A percentile compares a stretch with the other conserved stretches of the same genome.
These are phyloP conservation scores for Taphrina betulina DNA, from an alignment of 1,139 yeast genomes.

Conservation along the genomic window DNA sequence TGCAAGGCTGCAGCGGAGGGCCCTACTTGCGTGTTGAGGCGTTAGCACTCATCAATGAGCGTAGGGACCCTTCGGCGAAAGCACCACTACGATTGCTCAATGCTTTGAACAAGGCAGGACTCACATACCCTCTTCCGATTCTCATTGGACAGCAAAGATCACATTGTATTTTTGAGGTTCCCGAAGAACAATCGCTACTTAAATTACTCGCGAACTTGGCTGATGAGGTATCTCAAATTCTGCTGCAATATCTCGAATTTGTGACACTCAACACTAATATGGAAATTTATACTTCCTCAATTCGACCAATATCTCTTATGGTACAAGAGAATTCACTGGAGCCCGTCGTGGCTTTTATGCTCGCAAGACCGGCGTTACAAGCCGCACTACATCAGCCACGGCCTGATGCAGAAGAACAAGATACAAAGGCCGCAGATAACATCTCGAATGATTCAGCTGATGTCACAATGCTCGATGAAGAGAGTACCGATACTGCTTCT, in stretches of 20 bases:
- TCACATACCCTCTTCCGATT: slow-evolving; percentile 63
- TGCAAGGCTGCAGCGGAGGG: slow-evolving; percentile 68
- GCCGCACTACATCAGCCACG: slow-evolving; percentile 43
- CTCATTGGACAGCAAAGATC: slow-evolving; percentile 57
- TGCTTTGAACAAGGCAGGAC: slow-evolving; percentile 51
- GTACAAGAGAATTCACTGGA: slow-evolving; percentile 54
- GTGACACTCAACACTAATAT: slow-evolving; percentile 33
- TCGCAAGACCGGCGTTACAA: slow-evolving; percentile 63
- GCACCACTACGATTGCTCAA: slow-evolving; percentile 59
- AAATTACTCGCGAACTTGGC: slow-evolving; percentile 33
- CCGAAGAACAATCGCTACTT: slow-evolving; percentile 42
- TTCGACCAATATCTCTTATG: slow-evolving; percentile 54
- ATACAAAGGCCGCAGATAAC: slow-evolving; percentile 30
- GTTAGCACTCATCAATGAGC: slow-evolving; percentile 63
- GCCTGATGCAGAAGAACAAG: slow-evolving; percentile 37
- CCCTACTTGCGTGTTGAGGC: slow-evolving; percentile 57
- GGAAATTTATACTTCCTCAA: slow-evolving; percentile 46
- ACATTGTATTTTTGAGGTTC: slow-evolving; percentile 48
- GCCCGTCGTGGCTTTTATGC: slow-evolving; percentile 69
- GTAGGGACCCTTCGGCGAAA: slow-evolving; percentile 41
- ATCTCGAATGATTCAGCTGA: background rate
- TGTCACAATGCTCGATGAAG: slow-evolving; percentile 1
- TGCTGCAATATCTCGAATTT: slow-evolving; percentile 21
- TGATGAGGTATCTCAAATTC: slow-evolving; percentile 29
- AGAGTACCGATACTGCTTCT: background rate